These are phyloP conservation scores for Trametes cinnabarina DNA, from an alignment of 768 basidiomycete genomes.

Conservation along the genomic window DNA sequence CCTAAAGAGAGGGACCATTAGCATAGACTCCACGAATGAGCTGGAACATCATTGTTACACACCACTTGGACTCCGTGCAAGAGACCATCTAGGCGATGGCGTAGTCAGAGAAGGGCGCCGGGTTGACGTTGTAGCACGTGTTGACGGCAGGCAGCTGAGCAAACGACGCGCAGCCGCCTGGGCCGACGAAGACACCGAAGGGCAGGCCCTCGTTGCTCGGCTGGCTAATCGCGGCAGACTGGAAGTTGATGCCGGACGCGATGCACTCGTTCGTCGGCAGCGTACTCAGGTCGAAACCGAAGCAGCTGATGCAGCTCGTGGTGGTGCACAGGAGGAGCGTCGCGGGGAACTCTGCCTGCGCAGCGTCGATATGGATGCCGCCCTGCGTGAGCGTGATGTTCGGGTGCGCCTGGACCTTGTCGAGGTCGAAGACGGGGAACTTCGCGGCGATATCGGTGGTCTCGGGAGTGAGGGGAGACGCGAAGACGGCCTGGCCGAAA, in stretches of 20 bases:
- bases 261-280: neutral
- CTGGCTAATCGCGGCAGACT: neutral
- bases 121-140: conserved; percentile 5
- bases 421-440: conserved; percentile 5
- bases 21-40: too few relatives aligned
- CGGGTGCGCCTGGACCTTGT: neutral
- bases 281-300: neutral
- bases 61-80: too few relatives aligned
- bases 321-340: neutral
- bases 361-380: neutral
- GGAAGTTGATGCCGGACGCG: neutral
- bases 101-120: neutral
- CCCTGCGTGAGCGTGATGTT: conserved; percentile 3
- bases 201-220: conserved; percentile 7
- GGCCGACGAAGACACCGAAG: neutral
- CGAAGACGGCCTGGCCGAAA: neutral
- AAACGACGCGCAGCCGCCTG: neutral
- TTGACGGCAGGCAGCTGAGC: neutral
- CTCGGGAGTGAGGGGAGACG: neutral
- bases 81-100: neutral
- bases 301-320: neutral
- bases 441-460: neutral
- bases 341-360: neutral
- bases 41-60: too few relatives aligned
- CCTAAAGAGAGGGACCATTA: too few relatives aligned